phyloP scores from a whole-genome alignment of 371 early-diverging fungal species.

The Coemansia sp. region DNA sequence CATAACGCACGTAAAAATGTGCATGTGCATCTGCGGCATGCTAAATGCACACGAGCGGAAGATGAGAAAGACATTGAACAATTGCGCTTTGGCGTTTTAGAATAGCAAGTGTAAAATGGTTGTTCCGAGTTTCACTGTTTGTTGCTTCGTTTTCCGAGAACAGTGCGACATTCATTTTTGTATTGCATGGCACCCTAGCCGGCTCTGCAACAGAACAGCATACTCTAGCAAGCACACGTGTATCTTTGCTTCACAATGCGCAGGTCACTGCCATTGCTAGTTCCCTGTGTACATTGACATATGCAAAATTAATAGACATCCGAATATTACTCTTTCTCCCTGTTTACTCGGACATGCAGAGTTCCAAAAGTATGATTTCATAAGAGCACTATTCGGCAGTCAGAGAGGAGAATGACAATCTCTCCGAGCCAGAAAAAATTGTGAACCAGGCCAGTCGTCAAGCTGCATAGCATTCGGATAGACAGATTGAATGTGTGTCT shows the following conservation, averaged over 20 bases:
- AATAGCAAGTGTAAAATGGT: neutral
- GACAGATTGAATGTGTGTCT: neutral
- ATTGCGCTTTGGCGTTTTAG: constrained; percentile 2
- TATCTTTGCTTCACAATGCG: neutral
- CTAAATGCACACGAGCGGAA: constrained; percentile 9
- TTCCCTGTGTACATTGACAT: neutral
- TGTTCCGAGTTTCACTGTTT: no score
- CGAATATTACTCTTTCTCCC: constrained; percentile 2
- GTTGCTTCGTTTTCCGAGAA: no score
- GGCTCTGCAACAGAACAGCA: neutral
- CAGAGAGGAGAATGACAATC: neutral
- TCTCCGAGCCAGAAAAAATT: neutral
- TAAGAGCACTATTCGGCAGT: neutral
- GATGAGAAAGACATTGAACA: constrained; percentile 6
- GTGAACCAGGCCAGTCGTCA: neutral
- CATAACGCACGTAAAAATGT: constrained; percentile 9
- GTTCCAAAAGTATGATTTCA: neutral
- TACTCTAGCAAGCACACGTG: neutral
- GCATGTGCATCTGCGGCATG: constrained; percentile 11
- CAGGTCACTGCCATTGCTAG: neutral
- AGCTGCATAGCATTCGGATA: neutral
- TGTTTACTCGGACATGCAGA: neutral
- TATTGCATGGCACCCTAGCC: neutral
- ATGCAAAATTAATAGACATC: neutral
- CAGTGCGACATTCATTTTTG: neutral